A percentile compares a stretch with the other conserved stretches of the same genome.
Conservation (phyloP, 192 early-diverging fungal species). For the Paraglomus occultum region DNA sequence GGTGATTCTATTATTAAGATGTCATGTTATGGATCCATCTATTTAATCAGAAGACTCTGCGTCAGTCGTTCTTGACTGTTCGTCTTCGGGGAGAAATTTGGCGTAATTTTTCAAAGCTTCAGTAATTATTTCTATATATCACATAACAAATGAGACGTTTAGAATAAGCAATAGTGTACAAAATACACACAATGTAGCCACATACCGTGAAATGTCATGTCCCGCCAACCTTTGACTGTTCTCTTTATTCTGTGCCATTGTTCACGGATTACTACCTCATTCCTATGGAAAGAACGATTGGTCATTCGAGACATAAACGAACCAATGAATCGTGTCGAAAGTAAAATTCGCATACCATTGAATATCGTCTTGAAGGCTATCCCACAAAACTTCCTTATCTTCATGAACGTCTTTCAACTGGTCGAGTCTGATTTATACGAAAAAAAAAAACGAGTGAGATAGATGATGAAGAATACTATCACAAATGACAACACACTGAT, state of each 20-base stretch:
- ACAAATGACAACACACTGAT: background rate
- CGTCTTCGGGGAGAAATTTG: too few species aligned
- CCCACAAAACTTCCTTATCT: constrained; percentile 10
- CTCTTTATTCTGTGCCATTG: constrained; percentile 12
- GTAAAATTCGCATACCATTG: background rate
- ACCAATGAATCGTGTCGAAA: background rate
- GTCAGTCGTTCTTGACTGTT: too few species aligned
- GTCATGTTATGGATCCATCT: too few species aligned
- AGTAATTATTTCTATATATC: too few species aligned
- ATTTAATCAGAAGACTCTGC: too few species aligned
- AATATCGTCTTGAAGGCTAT: background rate
- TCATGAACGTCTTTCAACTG: background rate
- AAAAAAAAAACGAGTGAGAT: background rate
- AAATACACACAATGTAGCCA: background rate
- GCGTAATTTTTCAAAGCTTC: too few species aligned
- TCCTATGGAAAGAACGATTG: background rate
- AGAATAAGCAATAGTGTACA: too few species aligned
- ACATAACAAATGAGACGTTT: too few species aligned
- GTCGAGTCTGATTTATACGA: background rate
- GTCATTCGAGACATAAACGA: background rate
- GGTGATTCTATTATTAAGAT: too few species aligned
- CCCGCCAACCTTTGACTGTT: background rate
- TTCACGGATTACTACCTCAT: background rate
- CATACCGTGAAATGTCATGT: constrained; percentile 6
- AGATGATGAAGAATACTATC: background rate